Evolutionary conservation across 768 basidiomycete genomes (phyloP).

Genomic region (Cystobasidium tubakii): DNA sequence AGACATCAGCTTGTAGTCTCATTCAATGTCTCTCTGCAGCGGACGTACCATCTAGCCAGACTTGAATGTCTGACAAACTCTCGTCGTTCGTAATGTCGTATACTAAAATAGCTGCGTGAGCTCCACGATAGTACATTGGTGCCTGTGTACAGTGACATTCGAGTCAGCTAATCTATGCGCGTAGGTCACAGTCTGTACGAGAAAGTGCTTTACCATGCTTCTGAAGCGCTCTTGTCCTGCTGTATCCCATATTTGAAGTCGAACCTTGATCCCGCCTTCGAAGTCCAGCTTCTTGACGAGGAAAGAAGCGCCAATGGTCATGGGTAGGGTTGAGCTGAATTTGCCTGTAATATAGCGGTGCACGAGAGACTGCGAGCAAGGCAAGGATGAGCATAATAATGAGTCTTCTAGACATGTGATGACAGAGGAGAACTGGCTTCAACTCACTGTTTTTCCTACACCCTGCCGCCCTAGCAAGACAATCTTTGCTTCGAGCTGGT

Average conservation of each 20-base stretch:
- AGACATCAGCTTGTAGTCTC: constrained; percentile 2
- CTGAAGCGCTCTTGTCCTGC: constrained; percentile 60
- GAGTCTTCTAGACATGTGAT: neutral
- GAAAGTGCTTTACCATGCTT: constrained; percentile 31
- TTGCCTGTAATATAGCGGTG: constrained; percentile 84
- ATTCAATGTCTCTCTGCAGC: neutral
- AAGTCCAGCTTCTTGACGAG: constrained; percentile 85
- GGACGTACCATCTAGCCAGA: constrained; percentile 73
- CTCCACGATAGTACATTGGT: constrained; percentile 94
- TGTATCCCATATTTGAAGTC: constrained; percentile 66
- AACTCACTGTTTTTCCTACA: constrained; percentile 45
- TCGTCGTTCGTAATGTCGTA: constrained; percentile 90
- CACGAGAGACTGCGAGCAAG: constrained; percentile 58
- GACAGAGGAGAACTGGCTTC: neutral
- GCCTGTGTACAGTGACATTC: constrained; percentile 50
- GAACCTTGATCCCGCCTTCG: constrained; percentile 69
- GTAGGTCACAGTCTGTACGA: too few relatives aligned
- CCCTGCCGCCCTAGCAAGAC: constrained; percentile 43
- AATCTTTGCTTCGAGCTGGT: constrained; percentile 65
- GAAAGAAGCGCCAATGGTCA: constrained; percentile 88
- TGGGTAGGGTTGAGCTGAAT: constrained; percentile 80
- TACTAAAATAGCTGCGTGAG: constrained; percentile 84
- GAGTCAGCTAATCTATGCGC: too few relatives aligned
- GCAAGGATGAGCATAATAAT: neutral
- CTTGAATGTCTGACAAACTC: constrained; percentile 81